Conservation (phyloP, 345 rosid species). For the Eucalyptus virginea region DNA sequence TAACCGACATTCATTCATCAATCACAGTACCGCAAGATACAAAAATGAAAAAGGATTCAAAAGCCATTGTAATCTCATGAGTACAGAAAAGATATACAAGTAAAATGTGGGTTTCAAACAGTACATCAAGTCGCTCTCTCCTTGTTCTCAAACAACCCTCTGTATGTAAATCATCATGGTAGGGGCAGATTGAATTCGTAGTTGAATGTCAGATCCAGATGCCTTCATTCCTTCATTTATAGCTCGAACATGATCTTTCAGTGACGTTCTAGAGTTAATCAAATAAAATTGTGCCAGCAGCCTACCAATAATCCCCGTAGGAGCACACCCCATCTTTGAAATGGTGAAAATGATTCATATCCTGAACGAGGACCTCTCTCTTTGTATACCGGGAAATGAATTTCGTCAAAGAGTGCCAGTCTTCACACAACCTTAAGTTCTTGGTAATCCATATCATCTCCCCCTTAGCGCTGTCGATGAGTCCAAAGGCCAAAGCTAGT, state of each 20-base stretch:
- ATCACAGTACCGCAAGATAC: background rate
- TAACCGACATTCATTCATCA: background rate
- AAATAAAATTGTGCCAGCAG: background rate
- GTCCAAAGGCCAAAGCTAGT: constrained; percentile 77
- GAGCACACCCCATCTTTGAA: constrained; percentile 75
- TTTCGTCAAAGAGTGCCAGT: constrained; percentile 73
- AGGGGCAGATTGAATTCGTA: background rate
- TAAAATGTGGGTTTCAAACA: background rate
- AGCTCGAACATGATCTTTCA: background rate
- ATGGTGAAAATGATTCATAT: constrained; percentile 78
- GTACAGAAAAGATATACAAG: background rate
- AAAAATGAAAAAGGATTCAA: background rate
- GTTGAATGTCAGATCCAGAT: background rate
- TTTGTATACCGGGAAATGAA: constrained; percentile 59
- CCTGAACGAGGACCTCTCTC: constrained; percentile 71
- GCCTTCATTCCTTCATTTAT: too few species aligned
- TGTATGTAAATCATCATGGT: background rate
- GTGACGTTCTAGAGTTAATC: background rate
- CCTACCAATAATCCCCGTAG: constrained; percentile 78
- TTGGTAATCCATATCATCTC: constrained; percentile 74
- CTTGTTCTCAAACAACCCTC: too few species aligned
- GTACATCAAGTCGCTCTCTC: background rate
- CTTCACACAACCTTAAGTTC: constrained; percentile 83
- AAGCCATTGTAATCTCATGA: background rate
- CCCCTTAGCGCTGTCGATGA: constrained; percentile 47